Evolutionary conservation across 257 asterid genomes (phyloP).

Genomic region (Orobanche coerulescens): DNA sequence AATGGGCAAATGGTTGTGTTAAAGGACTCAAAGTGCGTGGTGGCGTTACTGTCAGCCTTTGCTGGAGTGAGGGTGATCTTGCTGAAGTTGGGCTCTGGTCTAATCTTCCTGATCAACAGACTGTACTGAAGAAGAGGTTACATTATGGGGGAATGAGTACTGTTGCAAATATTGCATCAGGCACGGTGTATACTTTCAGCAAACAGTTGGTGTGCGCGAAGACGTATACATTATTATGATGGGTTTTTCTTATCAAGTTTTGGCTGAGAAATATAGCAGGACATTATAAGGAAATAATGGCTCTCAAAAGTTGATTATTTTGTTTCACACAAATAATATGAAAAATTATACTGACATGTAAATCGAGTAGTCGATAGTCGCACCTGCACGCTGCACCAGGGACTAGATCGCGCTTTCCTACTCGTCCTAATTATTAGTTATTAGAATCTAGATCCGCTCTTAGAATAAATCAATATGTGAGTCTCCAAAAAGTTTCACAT

Average conservation of each 20-base stretch:
- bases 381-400: no score
- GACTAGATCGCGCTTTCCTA: no score
- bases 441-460: no score
- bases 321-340: not conserved
- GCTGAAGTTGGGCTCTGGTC: conserved; percentile 53
- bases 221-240: conserved; percentile 20
- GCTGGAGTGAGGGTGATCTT: conserved; percentile 67
- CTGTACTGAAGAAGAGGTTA: conserved; percentile 32
- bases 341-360: no score
- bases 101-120: conserved; percentile 17
- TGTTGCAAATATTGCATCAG: conserved; percentile 30
- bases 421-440: no score
- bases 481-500: no score
- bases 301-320: not conserved
- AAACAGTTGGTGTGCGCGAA: conserved; percentile 42
- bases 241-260: not conserved
- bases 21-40: conserved; percentile 68
- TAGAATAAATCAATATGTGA: no score
- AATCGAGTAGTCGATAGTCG: no score
- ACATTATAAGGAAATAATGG: not conserved
- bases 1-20: conserved; percentile 56
- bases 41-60: conserved; percentile 44
- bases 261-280: not conserved
- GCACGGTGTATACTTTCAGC: conserved; percentile 51
- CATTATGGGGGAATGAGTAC: conserved; percentile 43